phyloP scores from a whole-genome alignment of 2,329 filamentous ascomycete genomes.

The Fusarium agapanthi region DNA sequence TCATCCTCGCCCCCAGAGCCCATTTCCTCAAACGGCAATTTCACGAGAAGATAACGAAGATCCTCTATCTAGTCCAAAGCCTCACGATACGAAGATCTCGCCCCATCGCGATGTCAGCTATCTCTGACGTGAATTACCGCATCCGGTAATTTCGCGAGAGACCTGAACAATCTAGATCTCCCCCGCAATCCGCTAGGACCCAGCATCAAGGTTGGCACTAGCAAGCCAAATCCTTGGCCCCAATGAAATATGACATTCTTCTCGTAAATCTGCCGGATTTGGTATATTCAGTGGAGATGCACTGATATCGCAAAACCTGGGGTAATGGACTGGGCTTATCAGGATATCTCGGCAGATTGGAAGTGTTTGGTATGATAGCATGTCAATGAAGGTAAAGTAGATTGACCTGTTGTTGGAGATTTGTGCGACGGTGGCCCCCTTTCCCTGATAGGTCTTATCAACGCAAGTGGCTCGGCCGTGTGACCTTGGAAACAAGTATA shows the following conservation, averaged over 20 bases:
- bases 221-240: neutral
- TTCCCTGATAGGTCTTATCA: neutral
- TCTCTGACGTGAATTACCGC: neutral
- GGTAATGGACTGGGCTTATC: constrained; percentile 8
- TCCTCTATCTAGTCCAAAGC: neutral
- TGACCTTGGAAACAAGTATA: constrained; percentile 4
- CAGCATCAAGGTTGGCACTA: neutral
- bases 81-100: neutral
- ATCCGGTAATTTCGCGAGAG: constrained; percentile 5
- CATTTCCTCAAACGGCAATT: neutral
- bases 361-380: neutral
- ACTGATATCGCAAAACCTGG: neutral
- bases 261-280: neutral
- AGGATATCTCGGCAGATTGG: constrained; percentile 7
- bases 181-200: neutral
- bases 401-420: neutral
- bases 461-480: neutral
- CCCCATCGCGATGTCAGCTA: neutral
- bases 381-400: neutral
- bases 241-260: neutral
- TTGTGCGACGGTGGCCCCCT: neutral
- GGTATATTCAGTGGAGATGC: neutral
- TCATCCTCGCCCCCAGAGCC: neutral
- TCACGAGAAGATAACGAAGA: neutral
- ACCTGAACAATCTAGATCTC: neutral